Evolutionary conservation across 1,284 basidiomycete species (phyloP), one percentile per base, ranked within the genome.

Genomic region (Boletus smithii): DNA sequence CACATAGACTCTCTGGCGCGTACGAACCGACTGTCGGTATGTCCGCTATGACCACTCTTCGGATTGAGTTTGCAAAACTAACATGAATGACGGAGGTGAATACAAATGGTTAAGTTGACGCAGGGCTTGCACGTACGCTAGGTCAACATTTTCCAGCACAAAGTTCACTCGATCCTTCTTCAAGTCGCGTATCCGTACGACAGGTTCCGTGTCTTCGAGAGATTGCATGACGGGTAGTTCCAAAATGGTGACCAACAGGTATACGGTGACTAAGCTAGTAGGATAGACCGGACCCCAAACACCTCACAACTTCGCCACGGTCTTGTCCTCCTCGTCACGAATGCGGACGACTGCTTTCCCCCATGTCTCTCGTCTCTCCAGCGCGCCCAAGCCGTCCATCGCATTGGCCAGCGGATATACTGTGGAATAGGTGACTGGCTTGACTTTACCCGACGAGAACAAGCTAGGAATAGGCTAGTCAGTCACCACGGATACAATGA

Each of bases 41-140:
- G 68, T 95, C 91, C n/a, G 93, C 93, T 73, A 97, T 94, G 75
- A 95, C 85, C 22, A 91, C 88, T 60, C 94, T 77, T 58, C 94
- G 78, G 37, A 97, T 64, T 3, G 90, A 91, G 69, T 95, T 95
- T 42, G 91, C 92, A 59, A 95, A 87, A 37, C 90, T 62, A 36
- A 35, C 22, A 39, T 32, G 89, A 53, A 30, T 27, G 47, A 46
- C 26, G 37, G 20, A 20, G 20, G 39, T 54, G 54, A 61, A 53
- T 48, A 38, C 18, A 23, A 45, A 42, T 30, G 29, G 32, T 20
- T 34, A 11, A 20, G 33, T 30, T 9, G 18, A 51, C 38, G 40
- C 23, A 22, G 31, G 44, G 27, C 46, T 39, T 35, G 31, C 14
- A 70, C 81, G 57, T 59, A 93, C 85, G 88, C 89, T 61, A 95